Conservation (phyloP, 73 alveolate species). For the Paramecium tetraurelia region DNA sequence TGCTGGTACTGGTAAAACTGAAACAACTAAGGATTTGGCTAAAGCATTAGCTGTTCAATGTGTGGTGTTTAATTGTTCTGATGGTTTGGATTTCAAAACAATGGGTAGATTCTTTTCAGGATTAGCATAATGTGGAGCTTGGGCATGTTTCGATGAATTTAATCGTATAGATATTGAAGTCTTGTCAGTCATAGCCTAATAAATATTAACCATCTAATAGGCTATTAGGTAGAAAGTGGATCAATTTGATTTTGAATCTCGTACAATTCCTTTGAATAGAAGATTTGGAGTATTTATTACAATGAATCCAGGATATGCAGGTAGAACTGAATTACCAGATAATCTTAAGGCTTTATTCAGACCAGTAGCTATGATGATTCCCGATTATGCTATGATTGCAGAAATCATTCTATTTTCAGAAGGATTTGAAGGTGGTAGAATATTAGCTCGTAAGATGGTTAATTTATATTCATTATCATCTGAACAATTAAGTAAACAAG, state of each 20-base stretch:
- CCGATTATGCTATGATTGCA: slow-evolving; percentile 98
- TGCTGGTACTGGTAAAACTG: slow-evolving; percentile 98
- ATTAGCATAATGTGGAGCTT: slow-evolving; percentile 96
- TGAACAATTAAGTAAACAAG: slow-evolving; percentile 98
- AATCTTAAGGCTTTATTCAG: slow-evolving; percentile 97
- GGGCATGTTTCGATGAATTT: slow-evolving; percentile 99
- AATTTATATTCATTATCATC: slow-evolving; percentile 91
- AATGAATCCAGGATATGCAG: slow-evolving; percentile 99
- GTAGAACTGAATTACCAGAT: slow-evolving; percentile 99
- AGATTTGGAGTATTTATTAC: slow-evolving; percentile 99
- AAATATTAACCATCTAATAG: slow-evolving; percentile 93
- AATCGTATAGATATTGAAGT: slow-evolving; percentile 97
- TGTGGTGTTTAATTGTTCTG: slow-evolving; percentile 97
- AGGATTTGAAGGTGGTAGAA: slow-evolving; percentile 95
- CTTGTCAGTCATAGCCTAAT: slow-evolving; percentile 96
- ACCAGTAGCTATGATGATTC: slow-evolving; percentile 99
- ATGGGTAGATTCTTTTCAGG: slow-evolving; percentile 96
- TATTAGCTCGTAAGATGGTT: slow-evolving; percentile 97
- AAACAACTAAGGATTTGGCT: slow-evolving; percentile 95
- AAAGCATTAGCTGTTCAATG: slow-evolving; percentile 96
- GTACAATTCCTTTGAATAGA: slow-evolving; percentile 93
- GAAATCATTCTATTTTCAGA: slow-evolving; percentile 97
- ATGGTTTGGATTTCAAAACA: slow-evolving; percentile 91
- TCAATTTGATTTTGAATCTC: slow-evolving; percentile 97
- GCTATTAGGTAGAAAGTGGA: slow-evolving; percentile 90